Percentiles rank a stretch among this genome's conserved stretches.
These are phyloP conservation scores for Hymenoscyphus fructigenus DNA, from an alignment of 2,329 filamentous ascomycete genomes.

Conservation along the genomic window DNA sequence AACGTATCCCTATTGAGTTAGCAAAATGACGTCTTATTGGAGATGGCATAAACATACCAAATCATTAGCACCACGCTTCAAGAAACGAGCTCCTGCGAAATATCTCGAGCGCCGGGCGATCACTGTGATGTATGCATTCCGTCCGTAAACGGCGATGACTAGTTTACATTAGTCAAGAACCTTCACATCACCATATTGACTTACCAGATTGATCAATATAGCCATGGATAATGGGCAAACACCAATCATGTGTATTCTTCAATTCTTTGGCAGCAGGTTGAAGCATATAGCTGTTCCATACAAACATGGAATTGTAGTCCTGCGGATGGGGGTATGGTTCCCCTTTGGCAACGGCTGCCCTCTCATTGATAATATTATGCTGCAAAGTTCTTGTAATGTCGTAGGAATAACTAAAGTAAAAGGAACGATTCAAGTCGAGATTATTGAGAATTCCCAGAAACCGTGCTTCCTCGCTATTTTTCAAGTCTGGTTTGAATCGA, in stretches of 20 bases:
- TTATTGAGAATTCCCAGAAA: slow-evolving; percentile 89
- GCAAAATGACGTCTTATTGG: slow-evolving; percentile 1
- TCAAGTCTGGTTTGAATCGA: slow-evolving; percentile 72
- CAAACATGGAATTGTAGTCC: slow-evolving; percentile 91
- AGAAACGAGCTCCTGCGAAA: slow-evolving; percentile 90
- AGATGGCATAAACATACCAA: slow-evolving; percentile 43
- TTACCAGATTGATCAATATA: slow-evolving; percentile 84
- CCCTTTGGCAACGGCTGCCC: slow-evolving; percentile 67
- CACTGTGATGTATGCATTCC: slow-evolving; percentile 86
- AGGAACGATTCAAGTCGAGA: slow-evolving; percentile 83
- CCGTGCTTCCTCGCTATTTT: slow-evolving; percentile 82
- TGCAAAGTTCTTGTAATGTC: slow-evolving; percentile 91
- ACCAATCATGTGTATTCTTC: slow-evolving; percentile 90
- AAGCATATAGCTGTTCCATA: slow-evolving; percentile 93
- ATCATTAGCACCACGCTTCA: slow-evolving; percentile 95
- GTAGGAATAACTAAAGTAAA: slow-evolving; percentile 99
- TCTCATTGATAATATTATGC: slow-evolving; percentile 83
- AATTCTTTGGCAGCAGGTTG: slow-evolving; percentile 69
- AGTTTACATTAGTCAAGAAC: slow-evolving; percentile 17
- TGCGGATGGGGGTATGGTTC: slow-evolving; percentile 56
- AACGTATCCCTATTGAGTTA: slow-evolving; percentile 67
- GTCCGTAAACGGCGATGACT: slow-evolving; percentile 80
- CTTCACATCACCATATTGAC: slow-evolving; percentile 17
- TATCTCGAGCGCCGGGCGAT: slow-evolving; percentile 89
- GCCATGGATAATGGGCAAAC: slow-evolving; percentile 89